A percentile compares a stretch with the other conserved stretches of the same genome.
These are phyloP conservation scores for Pseudogymnoascus sp. DNA, from an alignment of 2,329 filamentous ascomycete genomes.

Conservation along the genomic window DNA sequence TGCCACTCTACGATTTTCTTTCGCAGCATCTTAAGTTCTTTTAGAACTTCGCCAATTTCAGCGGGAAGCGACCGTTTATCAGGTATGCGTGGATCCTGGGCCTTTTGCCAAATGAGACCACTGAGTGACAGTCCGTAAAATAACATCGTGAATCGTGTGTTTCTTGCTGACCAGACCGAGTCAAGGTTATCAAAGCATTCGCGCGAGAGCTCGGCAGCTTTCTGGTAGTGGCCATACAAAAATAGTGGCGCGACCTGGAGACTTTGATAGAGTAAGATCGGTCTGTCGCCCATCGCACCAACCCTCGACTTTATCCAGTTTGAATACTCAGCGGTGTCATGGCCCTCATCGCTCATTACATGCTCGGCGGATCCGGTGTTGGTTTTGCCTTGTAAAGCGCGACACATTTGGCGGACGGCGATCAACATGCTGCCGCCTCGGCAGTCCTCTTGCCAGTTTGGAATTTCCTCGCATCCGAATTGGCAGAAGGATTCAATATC, in stretches of 20 bases:
- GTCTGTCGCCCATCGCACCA: conserved; percentile 47
- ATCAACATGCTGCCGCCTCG: conserved; percentile 64
- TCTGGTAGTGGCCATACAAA: conserved; percentile 54
- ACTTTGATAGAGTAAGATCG: conserved; percentile 60
- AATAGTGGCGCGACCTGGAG: conserved; percentile 56
- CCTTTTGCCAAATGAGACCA: conserved; percentile 36
- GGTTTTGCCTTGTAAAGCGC: conserved; percentile 71
- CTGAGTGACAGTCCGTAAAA: conserved; percentile 52
- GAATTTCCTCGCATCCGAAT: conserved; percentile 65
- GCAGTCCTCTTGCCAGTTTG: conserved; percentile 62
- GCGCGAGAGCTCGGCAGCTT: conserved; percentile 49
- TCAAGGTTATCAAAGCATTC: conserved; percentile 39
- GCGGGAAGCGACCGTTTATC: conserved; percentile 27
- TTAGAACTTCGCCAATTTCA: conserved; percentile 41
- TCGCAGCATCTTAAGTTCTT: conserved; percentile 46
- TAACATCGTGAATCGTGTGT: conserved; percentile 48
- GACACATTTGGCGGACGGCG: conserved; percentile 55
- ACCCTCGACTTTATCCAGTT: conserved; percentile 46
- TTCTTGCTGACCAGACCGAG: conserved; percentile 52
- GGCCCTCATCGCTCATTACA: conserved; percentile 61
- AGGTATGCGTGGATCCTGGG: conserved; percentile 18
- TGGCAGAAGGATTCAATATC: conserved; percentile 65
- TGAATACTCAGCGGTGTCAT: conserved; percentile 51
- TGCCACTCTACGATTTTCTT: conserved; percentile 58
- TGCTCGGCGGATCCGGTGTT: conserved; percentile 35